These are phyloP conservation scores for Eurotiales sp. DNA, from an alignment of 2,329 filamentous ascomycete genomes.

Conservation along the genomic window DNA sequence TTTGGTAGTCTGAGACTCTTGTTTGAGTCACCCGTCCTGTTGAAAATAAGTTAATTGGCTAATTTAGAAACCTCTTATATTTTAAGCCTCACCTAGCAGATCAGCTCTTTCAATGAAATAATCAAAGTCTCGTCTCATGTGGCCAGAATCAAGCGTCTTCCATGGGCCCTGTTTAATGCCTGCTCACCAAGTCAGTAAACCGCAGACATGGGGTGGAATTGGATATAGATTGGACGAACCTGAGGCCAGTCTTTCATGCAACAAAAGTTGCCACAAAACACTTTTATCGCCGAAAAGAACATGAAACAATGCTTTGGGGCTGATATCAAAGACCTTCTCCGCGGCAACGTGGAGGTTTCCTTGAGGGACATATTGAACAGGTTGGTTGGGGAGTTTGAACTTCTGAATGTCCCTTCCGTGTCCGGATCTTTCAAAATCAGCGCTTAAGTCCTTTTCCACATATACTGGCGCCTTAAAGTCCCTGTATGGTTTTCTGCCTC, in stretches of 20 bases:
- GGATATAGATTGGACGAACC: slow-evolving; percentile 32
- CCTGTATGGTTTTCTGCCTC: slow-evolving; percentile 36
- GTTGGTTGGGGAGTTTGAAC: slow-evolving; percentile 75
- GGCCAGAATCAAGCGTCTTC: slow-evolving; percentile 65
- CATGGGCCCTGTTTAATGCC: slow-evolving; percentile 85
- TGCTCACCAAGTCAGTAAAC: slow-evolving; percentile 22
- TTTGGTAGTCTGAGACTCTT: slow-evolving; percentile 75
- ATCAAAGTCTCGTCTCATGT: slow-evolving; percentile 72
- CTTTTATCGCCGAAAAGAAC: slow-evolving; percentile 96
- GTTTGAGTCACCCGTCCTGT: slow-evolving; percentile 50
- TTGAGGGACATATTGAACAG: slow-evolving; percentile 78
- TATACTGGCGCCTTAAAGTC: slow-evolving; percentile 57
- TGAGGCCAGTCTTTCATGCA: slow-evolving; percentile 75
- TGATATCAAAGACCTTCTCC: slow-evolving; percentile 82
- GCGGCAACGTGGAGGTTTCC: slow-evolving; percentile 72
- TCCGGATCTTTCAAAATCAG: slow-evolving; percentile 34
- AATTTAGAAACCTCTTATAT: background rate
- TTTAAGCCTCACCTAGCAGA: slow-evolving; percentile 57
- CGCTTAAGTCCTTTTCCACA: slow-evolving; percentile 59
- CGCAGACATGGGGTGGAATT: background rate
- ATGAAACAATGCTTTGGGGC: slow-evolving; percentile 91
- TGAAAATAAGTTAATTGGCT: slow-evolving; percentile 10
- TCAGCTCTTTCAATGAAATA: slow-evolving; percentile 70
- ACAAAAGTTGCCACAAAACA: slow-evolving; percentile 86
- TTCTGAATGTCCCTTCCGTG: slow-evolving; percentile 56